Base-by-base conservation (phyloP, 2,329 filamentous ascomycete species). In the Proliferodiscus dingleyae region DNA sequence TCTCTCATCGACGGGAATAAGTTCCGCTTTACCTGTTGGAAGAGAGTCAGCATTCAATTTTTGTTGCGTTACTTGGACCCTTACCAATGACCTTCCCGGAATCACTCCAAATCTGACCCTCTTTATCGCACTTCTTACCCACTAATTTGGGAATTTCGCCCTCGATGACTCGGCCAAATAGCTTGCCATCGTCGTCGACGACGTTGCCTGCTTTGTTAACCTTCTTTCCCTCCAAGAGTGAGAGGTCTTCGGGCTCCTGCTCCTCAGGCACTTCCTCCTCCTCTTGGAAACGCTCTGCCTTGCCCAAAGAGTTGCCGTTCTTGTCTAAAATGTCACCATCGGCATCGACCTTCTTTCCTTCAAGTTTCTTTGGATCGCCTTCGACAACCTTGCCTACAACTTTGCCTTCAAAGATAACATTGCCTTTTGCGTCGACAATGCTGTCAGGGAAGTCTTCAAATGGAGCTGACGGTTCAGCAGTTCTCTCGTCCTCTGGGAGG, bases 301-400 rank as follows among this genome's bases (percentile, higher is more conserved):
- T 60, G 26, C 59, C 61, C 2, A 81, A 63, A 2, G 68, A 61
- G 49, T 81, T 81, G 21, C 78, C 78, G 60, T 87, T 88, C 65
- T 82, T 83, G 70, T 93, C 88, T 44, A 86, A 73, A 28, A 94
- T 81, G 46, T 93, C 87, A 30, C 88, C 88, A 52, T 93, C 87
- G 51, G 88, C 84, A 48, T 93, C 88, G 11, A 93, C 87, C 28
- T 72, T 65, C 62, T 81, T 83, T 24, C 83, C 83, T 48, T 79
- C 74, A 23, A 87, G 71, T 43, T 73, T 73, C 66, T 81, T 81
- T 3, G 72, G 59, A 40, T 87, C 81, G 7, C 83, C 83, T 48
- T 84, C 76, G 3, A 79, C 64, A 3, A 87, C 66, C 41, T 76
- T 75, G 29, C 83, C 83, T 30, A 71, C 59, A 43, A 78, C 71